Percentiles rank a stretch among this genome's conserved stretches.
These are phyloP conservation scores for Hymenoscyphus occultus DNA, from an alignment of 2,329 filamentous ascomycete species.

Conservation along the genomic window DNA sequence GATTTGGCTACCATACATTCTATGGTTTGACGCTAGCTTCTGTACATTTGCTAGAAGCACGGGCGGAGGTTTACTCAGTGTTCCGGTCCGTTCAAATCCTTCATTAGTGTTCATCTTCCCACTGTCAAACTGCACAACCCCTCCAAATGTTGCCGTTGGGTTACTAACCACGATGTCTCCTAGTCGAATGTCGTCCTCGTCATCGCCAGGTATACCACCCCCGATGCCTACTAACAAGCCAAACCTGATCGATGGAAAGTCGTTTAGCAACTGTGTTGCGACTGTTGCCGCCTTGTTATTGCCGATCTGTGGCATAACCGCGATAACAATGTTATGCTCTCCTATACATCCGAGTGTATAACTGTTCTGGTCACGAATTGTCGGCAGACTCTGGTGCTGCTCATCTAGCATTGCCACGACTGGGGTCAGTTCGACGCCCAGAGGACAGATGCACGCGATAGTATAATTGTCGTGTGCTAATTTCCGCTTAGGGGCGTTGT, in stretches of 20 bases:
- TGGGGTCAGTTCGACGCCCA: neutral
- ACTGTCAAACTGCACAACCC: constrained; percentile 28
- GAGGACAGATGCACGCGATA: neutral
- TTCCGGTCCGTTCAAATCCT: constrained; percentile 13
- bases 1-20: constrained; percentile 1
- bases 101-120: constrained; percentile 17
- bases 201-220: constrained; percentile 24
- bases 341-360: constrained; percentile 21
- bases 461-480: neutral
- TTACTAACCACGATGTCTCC: constrained; percentile 18
- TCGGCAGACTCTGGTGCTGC: neutral
- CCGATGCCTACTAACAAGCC: constrained; percentile 45
- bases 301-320: constrained; percentile 16
- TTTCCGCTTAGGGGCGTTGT: neutral
- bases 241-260: constrained; percentile 38
- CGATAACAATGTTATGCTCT: constrained; percentile 23
- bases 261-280: constrained; percentile 32
- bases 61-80: constrained; percentile 17
- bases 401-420: neutral
- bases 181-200: constrained; percentile 21
- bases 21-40: constrained; percentile 9
- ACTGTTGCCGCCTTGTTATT: constrained; percentile 34
- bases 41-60: constrained; percentile 17
- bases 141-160: constrained; percentile 15
- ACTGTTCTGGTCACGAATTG: constrained; percentile 17